These are phyloP conservation scores for Lodderomyces beijingensis DNA, from an alignment of 1,139 yeast genomes.

Conservation along the genomic window DNA sequence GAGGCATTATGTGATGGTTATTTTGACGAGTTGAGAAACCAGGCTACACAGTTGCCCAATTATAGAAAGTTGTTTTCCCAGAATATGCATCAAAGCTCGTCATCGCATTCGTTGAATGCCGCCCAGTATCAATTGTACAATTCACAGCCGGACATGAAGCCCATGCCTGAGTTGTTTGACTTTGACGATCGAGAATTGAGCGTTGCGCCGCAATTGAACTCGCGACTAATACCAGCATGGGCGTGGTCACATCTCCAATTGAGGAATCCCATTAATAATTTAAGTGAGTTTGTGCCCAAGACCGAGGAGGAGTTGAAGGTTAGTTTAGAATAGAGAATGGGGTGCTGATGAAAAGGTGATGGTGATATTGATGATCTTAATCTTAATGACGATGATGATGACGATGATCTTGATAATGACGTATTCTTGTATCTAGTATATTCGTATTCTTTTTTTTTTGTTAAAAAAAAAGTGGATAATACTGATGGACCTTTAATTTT, in stretches of 20 bases:
- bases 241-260: slow-evolving; percentile 30
- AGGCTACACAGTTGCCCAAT: slow-evolving; percentile 51
- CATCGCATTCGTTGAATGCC: slow-evolving; percentile 15
- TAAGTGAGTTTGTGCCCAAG: slow-evolving; percentile 34
- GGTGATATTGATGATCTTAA: no score
- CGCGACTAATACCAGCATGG: slow-evolving; percentile 36
- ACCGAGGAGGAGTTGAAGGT: slow-evolving; percentile 31
- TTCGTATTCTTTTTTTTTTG: no score
- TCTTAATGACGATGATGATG: no score
- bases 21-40: slow-evolving; percentile 69
- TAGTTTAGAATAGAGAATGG: slow-evolving; percentile 26
- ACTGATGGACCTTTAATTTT: no score
- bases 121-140: slow-evolving; percentile 38
- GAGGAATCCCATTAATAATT: slow-evolving; percentile 19
- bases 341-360: no score
- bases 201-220: slow-evolving; percentile 33
- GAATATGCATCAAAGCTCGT: slow-evolving; percentile 21
- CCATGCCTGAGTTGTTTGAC: slow-evolving; percentile 46
- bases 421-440: no score
- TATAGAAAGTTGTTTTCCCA: slow-evolving; percentile 44
- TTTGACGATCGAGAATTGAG: slow-evolving; percentile 48
- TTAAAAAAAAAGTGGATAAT: no score
- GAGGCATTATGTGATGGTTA: slow-evolving; percentile 67
- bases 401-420: no score
- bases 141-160: slow-evolving; percentile 38